Conservation (phyloP, 1,139 yeast species). For the Protomyces arabidopsidicola region DNA sequence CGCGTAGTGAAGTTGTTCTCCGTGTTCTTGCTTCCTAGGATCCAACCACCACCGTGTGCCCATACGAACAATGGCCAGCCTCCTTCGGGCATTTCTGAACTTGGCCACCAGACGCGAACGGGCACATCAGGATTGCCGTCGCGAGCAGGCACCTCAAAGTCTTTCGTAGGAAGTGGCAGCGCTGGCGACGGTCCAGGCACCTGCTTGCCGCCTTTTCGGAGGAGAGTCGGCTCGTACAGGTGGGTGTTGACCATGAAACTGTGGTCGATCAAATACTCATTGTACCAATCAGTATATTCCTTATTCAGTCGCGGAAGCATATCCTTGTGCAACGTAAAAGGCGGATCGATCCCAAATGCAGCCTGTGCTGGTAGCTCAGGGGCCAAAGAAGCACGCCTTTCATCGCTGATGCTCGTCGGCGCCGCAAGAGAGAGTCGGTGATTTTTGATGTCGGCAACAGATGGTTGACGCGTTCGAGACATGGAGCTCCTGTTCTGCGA, state of each 20-base stretch:
- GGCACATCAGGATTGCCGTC: constrained; percentile 36
- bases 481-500: too few species aligned
- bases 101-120: constrained; percentile 46
- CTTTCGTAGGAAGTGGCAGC: constrained; percentile 12
- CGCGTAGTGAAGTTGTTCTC: constrained; percentile 49
- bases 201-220: constrained; percentile 13
- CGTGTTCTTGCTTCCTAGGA: constrained; percentile 46
- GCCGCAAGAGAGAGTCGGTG: constrained; percentile 1
- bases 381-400: constrained; percentile 14
- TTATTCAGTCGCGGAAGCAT: constrained; percentile 12
- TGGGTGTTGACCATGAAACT: constrained; percentile 25
- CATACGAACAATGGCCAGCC: constrained; percentile 50
- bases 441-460: constrained; percentile 2
- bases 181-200: constrained; percentile 21
- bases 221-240: constrained; percentile 17
- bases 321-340: constrained; percentile 11
- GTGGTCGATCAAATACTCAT: constrained; percentile 25
- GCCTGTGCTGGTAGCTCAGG: constrained; percentile 15
- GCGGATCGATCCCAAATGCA: constrained; percentile 22
- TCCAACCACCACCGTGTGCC: constrained; percentile 53
- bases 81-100: constrained; percentile 41
- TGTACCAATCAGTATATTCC: constrained; percentile 20
- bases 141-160: constrained; percentile 20
- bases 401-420: constrained; percentile 12
- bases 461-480: not conserved